Evolutionary conservation across 306 rosid species (phyloP).

Genomic region (Pterocarpus macrocarpus): DNA sequence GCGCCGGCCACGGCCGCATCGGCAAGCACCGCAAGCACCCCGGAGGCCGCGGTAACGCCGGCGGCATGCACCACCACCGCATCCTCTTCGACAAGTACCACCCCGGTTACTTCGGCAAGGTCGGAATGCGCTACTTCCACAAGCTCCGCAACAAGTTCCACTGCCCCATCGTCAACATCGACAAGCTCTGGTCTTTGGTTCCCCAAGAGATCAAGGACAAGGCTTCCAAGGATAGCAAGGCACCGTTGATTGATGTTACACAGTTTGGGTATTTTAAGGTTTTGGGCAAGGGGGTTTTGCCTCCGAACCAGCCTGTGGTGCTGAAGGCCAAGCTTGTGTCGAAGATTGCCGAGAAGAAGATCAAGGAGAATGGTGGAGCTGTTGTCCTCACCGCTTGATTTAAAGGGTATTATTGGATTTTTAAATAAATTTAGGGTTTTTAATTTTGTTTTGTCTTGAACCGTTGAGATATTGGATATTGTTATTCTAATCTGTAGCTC

Average conservation of each 20-base stretch:
- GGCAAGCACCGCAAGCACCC: too few species aligned
- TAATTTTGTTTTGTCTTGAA: background rate
- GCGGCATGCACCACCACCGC: slow-evolving; percentile 22
- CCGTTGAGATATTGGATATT: background rate
- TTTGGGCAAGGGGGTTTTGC: slow-evolving; percentile 77
- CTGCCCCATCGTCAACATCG: slow-evolving; percentile 75
- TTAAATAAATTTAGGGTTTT: background rate
- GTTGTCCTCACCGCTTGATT: slow-evolving; percentile 76
- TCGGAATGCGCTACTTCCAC: slow-evolving; percentile 85
- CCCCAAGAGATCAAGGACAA: slow-evolving; percentile 72
- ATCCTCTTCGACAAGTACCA: slow-evolving; percentile 90
- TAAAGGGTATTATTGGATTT: slow-evolving; percentile 24
- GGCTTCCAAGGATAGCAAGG: slow-evolving; percentile 59
- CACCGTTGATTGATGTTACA: slow-evolving; percentile 71
- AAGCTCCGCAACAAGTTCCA: slow-evolving; percentile 76
- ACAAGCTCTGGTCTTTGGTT: slow-evolving; percentile 78
- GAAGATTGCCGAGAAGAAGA: slow-evolving; percentile 82
- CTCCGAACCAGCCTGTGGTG: slow-evolving; percentile 68
- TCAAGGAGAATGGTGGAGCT: slow-evolving; percentile 82
- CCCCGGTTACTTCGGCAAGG: slow-evolving; percentile 82
- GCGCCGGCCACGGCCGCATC: too few species aligned
- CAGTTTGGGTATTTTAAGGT: slow-evolving; percentile 79
- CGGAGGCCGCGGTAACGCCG: too few species aligned
- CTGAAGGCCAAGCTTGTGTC: slow-evolving; percentile 80
- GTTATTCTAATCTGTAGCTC: slow-evolving; percentile 10